phyloP scores from a whole-genome alignment of 2,329 filamentous ascomycete species.

The Lasiodiplodia sp. region DNA sequence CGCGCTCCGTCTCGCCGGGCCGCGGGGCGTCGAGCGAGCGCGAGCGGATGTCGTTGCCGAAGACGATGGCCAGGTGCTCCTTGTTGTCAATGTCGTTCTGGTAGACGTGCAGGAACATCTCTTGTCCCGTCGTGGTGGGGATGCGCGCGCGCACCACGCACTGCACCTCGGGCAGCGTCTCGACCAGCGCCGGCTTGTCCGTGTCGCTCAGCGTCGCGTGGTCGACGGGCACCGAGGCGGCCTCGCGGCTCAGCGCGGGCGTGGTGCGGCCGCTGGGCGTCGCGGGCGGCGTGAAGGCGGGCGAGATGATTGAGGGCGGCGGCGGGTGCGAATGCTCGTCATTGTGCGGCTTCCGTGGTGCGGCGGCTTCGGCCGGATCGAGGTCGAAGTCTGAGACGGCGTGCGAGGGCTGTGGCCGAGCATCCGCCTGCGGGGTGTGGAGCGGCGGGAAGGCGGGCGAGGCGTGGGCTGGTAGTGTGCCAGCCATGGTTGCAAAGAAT shows the following conservation, averaged over 20 bases:
- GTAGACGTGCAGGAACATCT: constrained; percentile 98
- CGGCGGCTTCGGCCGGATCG: constrained; percentile 12
- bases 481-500: constrained; percentile 17
- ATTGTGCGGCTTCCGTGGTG: not conserved
- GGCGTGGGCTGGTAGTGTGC: constrained; percentile 56
- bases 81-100: constrained; percentile 92
- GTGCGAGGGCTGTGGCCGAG: constrained; percentile 43
- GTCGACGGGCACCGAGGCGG: constrained; percentile 54
- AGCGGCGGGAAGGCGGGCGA: constrained; percentile 61
- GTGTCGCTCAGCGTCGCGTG: constrained; percentile 33
- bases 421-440: constrained; percentile 59
- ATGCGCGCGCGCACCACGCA: constrained; percentile 95
- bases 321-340: constrained; percentile 33
- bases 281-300: constrained; percentile 52
- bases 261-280: constrained; percentile 38
- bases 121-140: constrained; percentile 86
- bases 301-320: constrained; percentile 55
- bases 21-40: constrained; percentile 73
- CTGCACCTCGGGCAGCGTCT: constrained; percentile 81
- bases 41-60: constrained; percentile 83
- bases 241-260: constrained; percentile 42
- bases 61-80: constrained; percentile 96
- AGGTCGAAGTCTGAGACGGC: constrained; percentile 48
- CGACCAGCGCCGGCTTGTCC: constrained; percentile 69
- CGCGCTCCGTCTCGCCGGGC: constrained; percentile 82